Evolutionary conservation across 495 filamentous ascomycete species (phyloP).

Genomic region (Penicillium canariense): DNA sequence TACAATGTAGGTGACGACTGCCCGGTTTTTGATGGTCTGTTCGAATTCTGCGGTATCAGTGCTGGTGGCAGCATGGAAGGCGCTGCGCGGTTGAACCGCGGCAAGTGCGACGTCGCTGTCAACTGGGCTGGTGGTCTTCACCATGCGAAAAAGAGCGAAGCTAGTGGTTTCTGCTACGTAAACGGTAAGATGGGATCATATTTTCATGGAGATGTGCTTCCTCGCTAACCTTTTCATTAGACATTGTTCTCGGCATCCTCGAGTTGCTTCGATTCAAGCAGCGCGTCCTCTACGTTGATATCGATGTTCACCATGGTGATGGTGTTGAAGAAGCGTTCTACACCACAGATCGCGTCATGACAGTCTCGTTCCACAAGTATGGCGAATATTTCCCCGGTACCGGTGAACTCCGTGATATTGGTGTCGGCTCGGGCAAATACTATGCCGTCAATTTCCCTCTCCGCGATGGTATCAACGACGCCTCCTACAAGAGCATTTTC

Average conservation of each 20-base stretch:
- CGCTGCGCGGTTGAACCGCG: conserved; percentile 83
- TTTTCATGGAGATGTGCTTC: neutral
- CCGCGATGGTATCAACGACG: conserved; percentile 92
- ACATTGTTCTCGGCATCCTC: conserved; percentile 95
- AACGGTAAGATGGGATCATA: conserved; percentile 63
- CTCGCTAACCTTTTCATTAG: conserved; percentile 48
- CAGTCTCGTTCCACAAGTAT: conserved; percentile 97
- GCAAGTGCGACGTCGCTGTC: conserved; percentile 94
- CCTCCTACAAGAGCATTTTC: conserved; percentile 90
- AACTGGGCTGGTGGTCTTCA: conserved; percentile 98
- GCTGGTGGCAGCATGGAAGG: conserved; percentile 98
- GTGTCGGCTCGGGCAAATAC: conserved; percentile 87
- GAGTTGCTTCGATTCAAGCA: conserved; percentile 93
- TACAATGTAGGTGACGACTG: conserved; percentile 99
- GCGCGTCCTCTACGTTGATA: conserved; percentile 94
- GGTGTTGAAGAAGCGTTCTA: conserved; percentile 98
- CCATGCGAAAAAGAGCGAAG: conserved; percentile 96
- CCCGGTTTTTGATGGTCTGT: conserved; percentile 95
- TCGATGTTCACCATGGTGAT: conserved; percentile 97
- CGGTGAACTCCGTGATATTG: conserved; percentile 91
- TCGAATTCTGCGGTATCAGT: conserved; percentile 97
- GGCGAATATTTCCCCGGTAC: conserved; percentile 99
- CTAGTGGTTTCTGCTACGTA: conserved; percentile 96
- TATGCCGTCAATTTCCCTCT: conserved; percentile 97
- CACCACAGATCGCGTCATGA: conserved; percentile 98